Evolutionary conservation across 2,329 filamentous ascomycete species (phyloP).

Genomic region (Colletotrichum liaoningense): DNA sequence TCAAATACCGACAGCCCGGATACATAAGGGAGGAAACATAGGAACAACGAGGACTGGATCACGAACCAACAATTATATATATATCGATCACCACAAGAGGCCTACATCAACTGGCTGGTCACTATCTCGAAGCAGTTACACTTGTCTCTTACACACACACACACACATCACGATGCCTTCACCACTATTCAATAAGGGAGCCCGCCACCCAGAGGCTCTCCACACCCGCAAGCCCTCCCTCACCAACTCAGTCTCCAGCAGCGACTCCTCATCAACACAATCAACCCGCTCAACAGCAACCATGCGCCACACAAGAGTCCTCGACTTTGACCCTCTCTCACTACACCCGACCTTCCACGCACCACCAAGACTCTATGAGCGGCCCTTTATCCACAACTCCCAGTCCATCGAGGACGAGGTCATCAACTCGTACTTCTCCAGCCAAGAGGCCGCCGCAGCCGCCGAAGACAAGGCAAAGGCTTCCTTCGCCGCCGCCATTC

Average conservation of each 20-base stretch:
- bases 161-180: conserved; percentile 14
- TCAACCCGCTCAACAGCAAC: conserved; percentile 32
- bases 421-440: conserved; percentile 34
- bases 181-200: conserved; percentile 10
- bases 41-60: neutral
- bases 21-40: neutral
- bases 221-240: conserved; percentile 37
- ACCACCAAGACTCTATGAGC: conserved; percentile 36
- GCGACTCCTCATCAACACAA: conserved; percentile 33
- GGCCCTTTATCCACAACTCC: conserved; percentile 35
- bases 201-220: conserved; percentile 26
- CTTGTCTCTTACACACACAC: neutral
- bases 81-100: neutral
- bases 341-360: conserved; percentile 36
- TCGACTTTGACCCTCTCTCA: conserved; percentile 37
- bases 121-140: neutral
- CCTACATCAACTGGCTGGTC: conserved; percentile 3
- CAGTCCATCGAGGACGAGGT: conserved; percentile 30
- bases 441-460: conserved; percentile 14
- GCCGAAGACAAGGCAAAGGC: conserved; percentile 7
- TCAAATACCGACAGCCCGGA: conserved; percentile 2
- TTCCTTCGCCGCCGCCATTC: conserved; percentile 15
- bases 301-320: conserved; percentile 22
- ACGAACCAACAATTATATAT: neutral
- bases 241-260: conserved; percentile 37